Evolutionary conservation across 78 protist genomes (phyloP).

Genomic region (Acrasis kona): DNA sequence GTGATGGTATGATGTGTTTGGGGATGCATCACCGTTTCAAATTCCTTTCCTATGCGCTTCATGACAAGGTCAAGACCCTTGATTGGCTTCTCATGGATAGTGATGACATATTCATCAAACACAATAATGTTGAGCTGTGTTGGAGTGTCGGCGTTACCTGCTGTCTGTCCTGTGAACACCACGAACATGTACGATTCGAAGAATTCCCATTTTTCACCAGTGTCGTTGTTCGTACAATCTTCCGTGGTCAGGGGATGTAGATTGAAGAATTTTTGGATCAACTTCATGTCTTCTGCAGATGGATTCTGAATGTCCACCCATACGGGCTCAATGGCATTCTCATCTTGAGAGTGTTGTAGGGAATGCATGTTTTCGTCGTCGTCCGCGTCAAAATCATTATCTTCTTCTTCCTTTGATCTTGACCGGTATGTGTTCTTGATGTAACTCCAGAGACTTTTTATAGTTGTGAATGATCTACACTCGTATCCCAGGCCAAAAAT

Average conservation of each 20-base stretch:
- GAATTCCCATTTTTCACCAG: conserved; percentile 8
- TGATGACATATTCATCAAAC: background rate
- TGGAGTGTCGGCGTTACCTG: background rate
- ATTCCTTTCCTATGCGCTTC: background rate
- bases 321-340: too few species aligned
- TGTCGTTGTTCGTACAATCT: background rate
- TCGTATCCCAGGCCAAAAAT: too few species aligned
- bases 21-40: background rate
- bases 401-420: too few species aligned
- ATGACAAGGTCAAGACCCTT: background rate
- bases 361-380: too few species aligned
- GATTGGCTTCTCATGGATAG: conserved; percentile 1
- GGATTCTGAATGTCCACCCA: conserved; percentile 14
- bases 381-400: too few species aligned
- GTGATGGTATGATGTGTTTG: background rate
- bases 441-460: too few species aligned
- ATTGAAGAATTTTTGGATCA: background rate
- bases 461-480: too few species aligned
- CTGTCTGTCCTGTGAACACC: background rate
- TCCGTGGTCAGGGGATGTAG: conserved; percentile 12
- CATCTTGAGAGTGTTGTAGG: too few species aligned
- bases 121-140: background rate
- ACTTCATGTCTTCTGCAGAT: background rate
- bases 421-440: too few species aligned
- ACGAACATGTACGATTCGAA: conserved; percentile 1